Evolutionary conservation across 495 filamentous ascomycete genomes (phyloP).

Genomic region (Penicillium maclennaniae): DNA sequence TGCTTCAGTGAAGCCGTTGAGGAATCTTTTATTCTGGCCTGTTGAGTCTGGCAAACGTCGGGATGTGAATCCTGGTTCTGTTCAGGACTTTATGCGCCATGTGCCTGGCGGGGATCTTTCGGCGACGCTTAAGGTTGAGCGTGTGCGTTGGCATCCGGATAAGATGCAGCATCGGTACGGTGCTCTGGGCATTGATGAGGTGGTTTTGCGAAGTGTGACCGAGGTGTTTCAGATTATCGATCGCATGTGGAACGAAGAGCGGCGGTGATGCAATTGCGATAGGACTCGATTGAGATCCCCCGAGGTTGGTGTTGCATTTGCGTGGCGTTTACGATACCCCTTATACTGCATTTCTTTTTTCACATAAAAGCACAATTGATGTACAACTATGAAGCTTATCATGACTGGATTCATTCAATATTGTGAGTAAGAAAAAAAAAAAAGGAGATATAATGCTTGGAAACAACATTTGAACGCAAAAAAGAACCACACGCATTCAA

Average conservation of each 20-base stretch:
- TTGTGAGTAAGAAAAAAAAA: too few relatives aligned
- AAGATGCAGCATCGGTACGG: slow-evolving; percentile 93
- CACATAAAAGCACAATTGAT: neutral
- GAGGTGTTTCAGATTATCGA: slow-evolving; percentile 91
- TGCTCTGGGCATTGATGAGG: slow-evolving; percentile 57
- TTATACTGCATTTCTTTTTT: neutral
- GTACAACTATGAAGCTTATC: slow-evolving; percentile 3
- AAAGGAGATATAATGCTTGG: slow-evolving; percentile 12
- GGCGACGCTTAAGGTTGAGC: slow-evolving; percentile 72
- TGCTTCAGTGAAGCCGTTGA: slow-evolving; percentile 15
- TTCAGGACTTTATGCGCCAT: slow-evolving; percentile 61
- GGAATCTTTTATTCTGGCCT: slow-evolving; percentile 73
- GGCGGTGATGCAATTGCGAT: slow-evolving; percentile 5
- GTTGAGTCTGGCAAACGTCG: slow-evolving; percentile 56
- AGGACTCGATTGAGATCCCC: neutral
- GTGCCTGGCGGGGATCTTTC: slow-evolving; percentile 46
- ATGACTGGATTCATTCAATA: slow-evolving; percentile 22
- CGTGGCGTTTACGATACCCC: slow-evolving; percentile 2
- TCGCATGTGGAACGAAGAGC: slow-evolving; percentile 65
- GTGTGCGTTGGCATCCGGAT: slow-evolving; percentile 95
- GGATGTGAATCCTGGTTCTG: slow-evolving; percentile 59
- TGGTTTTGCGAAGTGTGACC: slow-evolving; percentile 73
- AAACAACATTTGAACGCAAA: slow-evolving; percentile 7
- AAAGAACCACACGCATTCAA: slow-evolving; percentile 14
- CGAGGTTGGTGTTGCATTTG: neutral